Base-by-base conservation (phyloP, 352 stramenopile genomes). In the Globisporangium alternatum region DNA sequence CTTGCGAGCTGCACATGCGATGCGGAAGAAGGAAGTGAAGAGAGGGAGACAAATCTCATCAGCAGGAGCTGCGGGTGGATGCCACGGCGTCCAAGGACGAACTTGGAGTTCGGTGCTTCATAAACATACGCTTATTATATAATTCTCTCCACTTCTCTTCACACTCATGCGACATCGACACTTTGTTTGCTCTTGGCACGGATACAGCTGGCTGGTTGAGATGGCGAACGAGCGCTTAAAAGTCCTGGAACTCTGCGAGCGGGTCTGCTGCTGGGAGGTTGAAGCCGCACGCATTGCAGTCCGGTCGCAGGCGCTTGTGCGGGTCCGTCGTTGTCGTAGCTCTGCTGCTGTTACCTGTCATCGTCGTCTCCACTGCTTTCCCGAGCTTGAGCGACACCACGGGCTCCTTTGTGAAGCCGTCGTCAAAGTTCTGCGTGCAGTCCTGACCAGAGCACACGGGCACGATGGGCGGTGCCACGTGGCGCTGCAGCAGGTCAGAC, bases 351-450 rank as follows among this genome's bases (percentile, higher is more conserved):
- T 30, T 56, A 2, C 5, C 51, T 28, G 51, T 44, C 10, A 6
- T 10, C n/a, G 8, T 35, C n/a, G 21, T 22, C 19, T 22, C 43
- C 19, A 33, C 51, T 12, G 35, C 9, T 22, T 5, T 30, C 31
- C 39, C 55, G 19, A 63, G 57, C 30, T 44, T 45, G 28, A 90
- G 71, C 22, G 74, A 81, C 41, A 75, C 45, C 52, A 92, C 81
- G 0, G 76, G 79, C 47, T 83, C 78, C 39, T 60, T 82, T 41
- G 86, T 95, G 65, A 93, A 95, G 59, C 86, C 86, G 67, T 92
- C 83, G 80, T 95, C 86, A 68, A 95, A 95, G 70, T 95, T 93
- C 37, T 83, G 70, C 9, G 82, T 92, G 69, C 77, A 89, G n/a
- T 91, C 84, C 67, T 65, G 55, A 44, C 79, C 77, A 37, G 57